Evolutionary conservation across 1,284 basidiomycete genomes (phyloP), one percentile per base, ranked within the genome.

Genomic region (Neonothopanus nambi): DNA sequence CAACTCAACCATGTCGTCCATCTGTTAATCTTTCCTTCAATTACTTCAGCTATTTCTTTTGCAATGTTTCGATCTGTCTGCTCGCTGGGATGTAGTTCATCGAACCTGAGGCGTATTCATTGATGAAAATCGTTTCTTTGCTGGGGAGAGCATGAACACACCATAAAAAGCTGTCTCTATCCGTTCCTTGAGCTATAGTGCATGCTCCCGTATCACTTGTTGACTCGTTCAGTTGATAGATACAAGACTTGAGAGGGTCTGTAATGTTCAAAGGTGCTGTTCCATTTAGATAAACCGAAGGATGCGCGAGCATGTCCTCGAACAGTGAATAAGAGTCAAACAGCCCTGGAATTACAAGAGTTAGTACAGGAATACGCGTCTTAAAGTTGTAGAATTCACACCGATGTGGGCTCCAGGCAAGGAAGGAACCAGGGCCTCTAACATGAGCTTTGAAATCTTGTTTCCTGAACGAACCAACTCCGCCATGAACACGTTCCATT

Each of bases 1-100:
- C 58, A 78, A 54, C 70, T 75, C 51, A 81, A 60, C 80, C 79
- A 81, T 8, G 70, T 78, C 13, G 74, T 70, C 73, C 74, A 82
- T 47, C 66, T 63, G 56, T 71, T 79, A 9, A 62, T 59, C 41
- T 70, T 67, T 21, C 77, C 74, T 55, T 71, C 60, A 23, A 81
- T 73, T 4, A 72, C 71, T 24, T 72, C 64, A 1, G 78, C 70
- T 24, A 82, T 72, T 54, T 81, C 74, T 48, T 72, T 66, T 0
- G 80, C 80, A 3, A 84, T 71, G 30, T 80, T 70, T n/a, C 80
- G 67, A 57, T 80, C 74, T 2, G 77, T 70, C 58, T 84, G 80
- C 55, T 82, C 79, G 20, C 77, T 80, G 5, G 80, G 80, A 59
- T 84, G 80, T 33, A 82, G 64, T 59, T 82, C 81, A 59, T 84